Evolutionary conservation across 2,329 filamentous ascomycete species (phyloP), one percentile per base, ranked within the genome.

Genomic region (Thelonectria rubi): DNA sequence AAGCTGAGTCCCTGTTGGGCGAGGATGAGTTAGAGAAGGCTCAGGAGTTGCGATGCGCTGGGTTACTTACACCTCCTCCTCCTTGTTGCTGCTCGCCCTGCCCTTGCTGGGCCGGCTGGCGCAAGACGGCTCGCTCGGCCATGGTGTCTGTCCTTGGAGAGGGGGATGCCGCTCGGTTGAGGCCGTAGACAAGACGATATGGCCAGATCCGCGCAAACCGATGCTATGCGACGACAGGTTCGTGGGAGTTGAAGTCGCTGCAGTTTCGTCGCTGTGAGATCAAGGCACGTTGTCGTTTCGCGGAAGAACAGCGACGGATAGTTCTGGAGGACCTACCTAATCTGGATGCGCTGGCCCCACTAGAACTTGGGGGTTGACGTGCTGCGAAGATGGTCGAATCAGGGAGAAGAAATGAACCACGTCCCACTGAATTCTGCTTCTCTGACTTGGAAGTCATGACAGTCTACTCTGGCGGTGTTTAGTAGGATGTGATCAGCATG

Each of bases 1-100:
- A 82, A 73, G 65, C 60, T 74, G 59, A 84, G 70, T 30, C 73
- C 73, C 75, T 78, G 39, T 15, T 46, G 21, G 12, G n/a, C 51
- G 20, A 26, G 20, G 26, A 24, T 8, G 8, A 4, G n/a, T 71
- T 48, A 72, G 68, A 40, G 39, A 57, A 17, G 18, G 15, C n/a
- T 26, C 12, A 8, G 17, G 24, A 6, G 20, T 39, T 48, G 14
- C 18, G 24, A 43, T 46, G 51, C 50, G 34, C 64, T 55, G 60
- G 30, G 12, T 60, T 24, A 74, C 73, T 69, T 72, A 71, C 72
- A 68, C 70, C 55, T 55, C 71, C 58, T 61, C 70, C 55, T 55
- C 71, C 58, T 61, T 58, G 60, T 54, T 67, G 70, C 52, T 72
- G 66, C 49, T 67, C 65, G 54, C 62, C 65, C 65, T 72, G 71